Conservation (phyloP, 805 yeast species). For the Suhomyces tanzawaensis region DNA sequence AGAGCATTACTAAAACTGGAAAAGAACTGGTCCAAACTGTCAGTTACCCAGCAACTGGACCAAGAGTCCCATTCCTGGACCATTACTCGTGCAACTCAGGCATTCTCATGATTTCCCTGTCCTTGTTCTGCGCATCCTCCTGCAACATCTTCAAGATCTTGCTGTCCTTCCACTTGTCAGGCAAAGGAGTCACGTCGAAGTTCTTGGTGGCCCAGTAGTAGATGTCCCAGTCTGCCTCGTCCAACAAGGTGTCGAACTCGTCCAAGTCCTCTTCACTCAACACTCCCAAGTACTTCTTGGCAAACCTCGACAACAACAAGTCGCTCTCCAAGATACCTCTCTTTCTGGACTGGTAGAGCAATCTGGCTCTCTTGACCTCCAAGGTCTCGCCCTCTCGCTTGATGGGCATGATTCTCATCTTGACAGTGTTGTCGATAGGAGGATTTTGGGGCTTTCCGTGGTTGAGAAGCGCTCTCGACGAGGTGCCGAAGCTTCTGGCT, state of each 20-base stretch:
- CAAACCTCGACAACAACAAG: slow-evolving; percentile 78
- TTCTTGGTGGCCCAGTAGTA: slow-evolving; percentile 96
- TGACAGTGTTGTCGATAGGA: slow-evolving; percentile 41
- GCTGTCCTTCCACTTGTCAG: slow-evolving; percentile 78
- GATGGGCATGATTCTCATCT: slow-evolving; percentile 74
- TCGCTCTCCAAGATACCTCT: slow-evolving; percentile 96
- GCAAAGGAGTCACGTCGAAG: slow-evolving; percentile 77
- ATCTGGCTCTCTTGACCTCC: slow-evolving; percentile 78
- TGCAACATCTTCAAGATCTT: slow-evolving; percentile 64
- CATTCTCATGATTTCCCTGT: slow-evolving; percentile 78
- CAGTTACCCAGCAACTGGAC: too few relatives aligned
- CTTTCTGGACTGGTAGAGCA: slow-evolving; percentile 87
- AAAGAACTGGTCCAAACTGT: background rate
- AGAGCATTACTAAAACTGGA: background rate
- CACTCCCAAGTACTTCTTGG: slow-evolving; percentile 62
- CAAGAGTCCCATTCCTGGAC: too few relatives aligned
- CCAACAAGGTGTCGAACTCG: slow-evolving; percentile 82
- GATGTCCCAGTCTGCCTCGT: slow-evolving; percentile 98
- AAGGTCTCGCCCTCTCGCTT: slow-evolving; percentile 70
- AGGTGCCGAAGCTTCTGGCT: slow-evolving; percentile 6
- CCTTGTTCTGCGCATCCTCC: slow-evolving; percentile 69
- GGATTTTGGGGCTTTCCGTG: slow-evolving; percentile 45
- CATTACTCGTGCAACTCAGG: slow-evolving; percentile 58
- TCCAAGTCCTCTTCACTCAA: slow-evolving; percentile 66
- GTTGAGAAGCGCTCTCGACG: slow-evolving; percentile 24